Conservation (phyloP, 495 filamentous ascomycete genomes). For the Daldinia decipiens region DNA sequence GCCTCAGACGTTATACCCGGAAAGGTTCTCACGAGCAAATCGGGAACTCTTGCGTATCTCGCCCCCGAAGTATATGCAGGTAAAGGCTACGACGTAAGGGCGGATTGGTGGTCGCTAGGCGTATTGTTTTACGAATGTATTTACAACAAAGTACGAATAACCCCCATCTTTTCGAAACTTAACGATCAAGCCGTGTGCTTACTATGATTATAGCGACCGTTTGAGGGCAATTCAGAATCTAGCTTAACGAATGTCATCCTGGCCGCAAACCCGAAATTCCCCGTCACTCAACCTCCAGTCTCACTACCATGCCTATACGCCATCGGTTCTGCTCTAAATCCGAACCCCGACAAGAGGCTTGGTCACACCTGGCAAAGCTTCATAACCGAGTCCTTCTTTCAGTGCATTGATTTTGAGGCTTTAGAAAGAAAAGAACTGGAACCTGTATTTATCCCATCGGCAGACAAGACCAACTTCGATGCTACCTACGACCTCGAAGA, state of each 20-base stretch:
- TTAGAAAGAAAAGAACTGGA: slow-evolving; percentile 90
- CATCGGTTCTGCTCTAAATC: slow-evolving; percentile 81
- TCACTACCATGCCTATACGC: slow-evolving; percentile 86
- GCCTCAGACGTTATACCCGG: slow-evolving; percentile 88
- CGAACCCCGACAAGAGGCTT: slow-evolving; percentile 80
- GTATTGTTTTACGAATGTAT: slow-evolving; percentile 99
- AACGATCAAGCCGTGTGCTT: slow-evolving; percentile 31
- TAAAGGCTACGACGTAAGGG: slow-evolving; percentile 82
- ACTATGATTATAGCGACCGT: slow-evolving; percentile 72
- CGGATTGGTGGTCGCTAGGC: slow-evolving; percentile 98
- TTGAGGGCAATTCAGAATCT: slow-evolving; percentile 86
- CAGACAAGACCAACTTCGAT: slow-evolving; percentile 99
- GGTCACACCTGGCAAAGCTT: slow-evolving; percentile 85
- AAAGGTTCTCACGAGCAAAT: slow-evolving; percentile 92
- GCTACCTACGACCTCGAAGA: slow-evolving; percentile 98
- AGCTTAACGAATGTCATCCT: slow-evolving; percentile 82
- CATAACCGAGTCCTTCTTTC: slow-evolving; percentile 88
- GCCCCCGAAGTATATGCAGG: slow-evolving; percentile 96
- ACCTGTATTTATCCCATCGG: slow-evolving; percentile 89
- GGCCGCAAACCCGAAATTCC: slow-evolving; percentile 84
- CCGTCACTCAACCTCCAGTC: slow-evolving; percentile 88
- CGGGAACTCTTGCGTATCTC: slow-evolving; percentile 93
- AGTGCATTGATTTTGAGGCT: slow-evolving; percentile 82
- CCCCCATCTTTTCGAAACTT: neutral
- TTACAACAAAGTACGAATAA: slow-evolving; percentile 85